Conservation (phyloP, 2,329 filamentous ascomycete genomes). For the Samsoniella hepiali region DNA sequence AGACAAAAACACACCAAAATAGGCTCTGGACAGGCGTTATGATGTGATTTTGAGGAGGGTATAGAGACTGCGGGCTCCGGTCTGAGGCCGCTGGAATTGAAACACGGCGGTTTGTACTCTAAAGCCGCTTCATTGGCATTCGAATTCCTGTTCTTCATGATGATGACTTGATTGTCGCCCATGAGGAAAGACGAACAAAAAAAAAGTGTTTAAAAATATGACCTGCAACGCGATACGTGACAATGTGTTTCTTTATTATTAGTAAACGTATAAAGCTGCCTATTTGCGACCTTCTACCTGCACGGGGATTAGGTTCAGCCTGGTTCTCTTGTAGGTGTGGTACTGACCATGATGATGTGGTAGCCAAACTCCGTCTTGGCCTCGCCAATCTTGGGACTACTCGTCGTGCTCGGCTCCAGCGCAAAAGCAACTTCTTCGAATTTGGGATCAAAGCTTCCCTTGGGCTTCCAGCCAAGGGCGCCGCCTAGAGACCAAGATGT, state of each 20-base stretch:
- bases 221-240: constrained; percentile 16
- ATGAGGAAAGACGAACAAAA: constrained; percentile 40
- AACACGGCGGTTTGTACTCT: constrained; percentile 42
- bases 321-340: background rate
- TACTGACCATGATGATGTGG: constrained; percentile 72
- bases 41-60: constrained; percentile 32
- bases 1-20: constrained; percentile 11
- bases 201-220: constrained; percentile 30
- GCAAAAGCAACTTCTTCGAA: constrained; percentile 73
- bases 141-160: constrained; percentile 32
- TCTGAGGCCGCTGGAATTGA: constrained; percentile 30
- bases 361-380: constrained; percentile 74
- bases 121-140: constrained; percentile 45
- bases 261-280: constrained; percentile 7
- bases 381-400: constrained; percentile 63
- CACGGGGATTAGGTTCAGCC: background rate
- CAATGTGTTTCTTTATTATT: constrained; percentile 1
- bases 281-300: constrained; percentile 40
- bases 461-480: constrained; percentile 68
- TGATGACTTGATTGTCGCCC: constrained; percentile 33
- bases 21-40: constrained; percentile 25
- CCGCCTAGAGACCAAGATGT: constrained; percentile 50
- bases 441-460: constrained; percentile 61
- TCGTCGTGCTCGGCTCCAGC: constrained; percentile 63
- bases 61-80: constrained; percentile 38